Evolutionary conservation across 371 early-diverging fungal species (phyloP).

Genomic region (Rhizopus arrhizus): DNA sequence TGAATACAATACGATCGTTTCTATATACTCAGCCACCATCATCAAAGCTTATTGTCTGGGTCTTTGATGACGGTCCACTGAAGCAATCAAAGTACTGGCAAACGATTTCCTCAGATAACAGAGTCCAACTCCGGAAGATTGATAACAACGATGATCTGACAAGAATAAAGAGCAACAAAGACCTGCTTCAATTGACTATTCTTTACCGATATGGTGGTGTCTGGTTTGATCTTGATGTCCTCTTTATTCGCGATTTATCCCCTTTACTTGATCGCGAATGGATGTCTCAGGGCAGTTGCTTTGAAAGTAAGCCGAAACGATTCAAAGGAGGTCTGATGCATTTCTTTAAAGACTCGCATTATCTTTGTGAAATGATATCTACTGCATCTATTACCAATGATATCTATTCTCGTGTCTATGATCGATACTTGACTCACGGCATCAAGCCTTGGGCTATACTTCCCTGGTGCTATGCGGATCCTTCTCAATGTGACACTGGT

Average conservation of each 20-base stretch:
- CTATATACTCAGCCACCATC: constrained; percentile 39
- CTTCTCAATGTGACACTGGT: constrained; percentile 31
- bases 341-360: constrained; percentile 40
- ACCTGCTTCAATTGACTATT: constrained; percentile 27
- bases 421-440: constrained; percentile 32
- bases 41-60: constrained; percentile 37
- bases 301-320: constrained; percentile 34
- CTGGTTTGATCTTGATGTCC: constrained; percentile 47
- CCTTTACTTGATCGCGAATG: constrained; percentile 48
- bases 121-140: constrained; percentile 24
- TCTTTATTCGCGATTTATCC: constrained; percentile 47
- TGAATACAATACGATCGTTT: constrained; percentile 44
- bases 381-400: not conserved
- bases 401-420: constrained; percentile 36
- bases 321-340: constrained; percentile 37
- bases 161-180: constrained; percentile 6
- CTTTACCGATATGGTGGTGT: constrained; percentile 50
- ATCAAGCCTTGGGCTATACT: constrained; percentile 42
- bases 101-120: constrained; percentile 20
- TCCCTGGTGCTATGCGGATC: constrained; percentile 57
- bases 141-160: too few species aligned
- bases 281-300: constrained; percentile 47
- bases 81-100: constrained; percentile 11
- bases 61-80: constrained; percentile 9
- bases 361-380: constrained; percentile 46